Evolutionary conservation across 2,329 filamentous ascomycete species (phyloP), one percentile per base, ranked within the genome.

Genomic region (Calonectria montana): DNA sequence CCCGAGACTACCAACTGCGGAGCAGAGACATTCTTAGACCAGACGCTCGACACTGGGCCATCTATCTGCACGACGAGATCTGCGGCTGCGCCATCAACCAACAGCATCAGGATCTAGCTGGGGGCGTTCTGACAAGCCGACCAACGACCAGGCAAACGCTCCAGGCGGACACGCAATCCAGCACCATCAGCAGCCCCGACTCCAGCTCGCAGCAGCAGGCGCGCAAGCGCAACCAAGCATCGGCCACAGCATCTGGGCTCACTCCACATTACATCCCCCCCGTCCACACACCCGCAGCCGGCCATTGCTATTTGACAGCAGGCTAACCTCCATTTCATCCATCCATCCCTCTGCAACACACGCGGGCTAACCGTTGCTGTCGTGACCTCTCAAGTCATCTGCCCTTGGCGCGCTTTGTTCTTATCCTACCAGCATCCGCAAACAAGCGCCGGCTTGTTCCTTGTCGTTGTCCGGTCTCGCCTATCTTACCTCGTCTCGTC

Each of bases 371-470:
- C 55, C 43, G 65, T 50, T 61, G 35, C 55, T 62, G 53, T 62
- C 65, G 65, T 67, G 65, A 62, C 65, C 65, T 67, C 65, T 25
- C 31, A 61, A 65, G 55, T 67, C 65, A 67, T 50, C 65, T 67
- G 55, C 31, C 53, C 53, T 57, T 39, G 53, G 53, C 53, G 31
- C 31, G 15, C 35, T 59, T 37, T 59, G 25, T 59, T 21, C 53
- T 39, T 35, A 59, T 59, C 53, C 53, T 59, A 59, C 53, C 53
- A 59, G 53, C 53, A 59, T 59, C 53, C 53, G 35, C 53, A 21
- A 59, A 59, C 53, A 39, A 59, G 53, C 53, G 53, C 53, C 53
- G 35, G 18, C 53, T 4, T 59, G 31, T 59, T 35, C 31, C 53
- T 59, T 59, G 53, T 39, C 53, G 23, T 59, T 39, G 53, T 23